Conservation (phyloP, 495 filamentous ascomycete genomes). For the Hypoxylon fuscum region DNA sequence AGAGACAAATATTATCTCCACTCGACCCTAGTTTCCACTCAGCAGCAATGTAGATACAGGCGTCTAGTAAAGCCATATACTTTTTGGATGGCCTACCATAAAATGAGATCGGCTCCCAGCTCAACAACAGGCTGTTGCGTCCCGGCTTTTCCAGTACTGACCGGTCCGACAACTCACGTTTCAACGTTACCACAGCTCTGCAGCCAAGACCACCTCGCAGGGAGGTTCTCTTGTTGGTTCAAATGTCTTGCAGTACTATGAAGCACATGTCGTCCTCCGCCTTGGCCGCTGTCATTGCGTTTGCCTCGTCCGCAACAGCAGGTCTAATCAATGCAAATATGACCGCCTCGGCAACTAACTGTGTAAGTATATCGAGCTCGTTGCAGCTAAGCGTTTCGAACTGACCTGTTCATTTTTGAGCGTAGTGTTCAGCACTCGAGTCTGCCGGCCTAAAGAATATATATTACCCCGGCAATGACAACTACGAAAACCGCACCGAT, state of each 20-base stretch:
- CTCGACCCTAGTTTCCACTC: not conserved
- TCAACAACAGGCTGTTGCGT: not conserved
- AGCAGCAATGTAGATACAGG: not conserved
- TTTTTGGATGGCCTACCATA: not conserved
- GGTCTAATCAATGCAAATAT: not conserved
- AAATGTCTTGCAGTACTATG: not conserved
- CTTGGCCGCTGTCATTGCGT: slow-evolving; percentile 5
- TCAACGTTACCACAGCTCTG: not conserved
- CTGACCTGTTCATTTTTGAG: not conserved
- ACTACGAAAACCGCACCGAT: slow-evolving; percentile 15
- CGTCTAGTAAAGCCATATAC: not conserved
- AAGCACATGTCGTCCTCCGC: not conserved
- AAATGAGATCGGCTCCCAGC: not conserved
- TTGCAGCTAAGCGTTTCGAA: not conserved
- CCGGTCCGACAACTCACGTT: slow-evolving; percentile 1
- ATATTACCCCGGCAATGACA: slow-evolving; percentile 5
- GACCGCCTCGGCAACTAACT: not conserved
- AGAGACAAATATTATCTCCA: not conserved
- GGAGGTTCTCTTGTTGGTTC: not conserved
- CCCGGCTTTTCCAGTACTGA: not conserved
- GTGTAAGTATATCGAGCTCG: not conserved
- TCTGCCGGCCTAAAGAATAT: slow-evolving; percentile 2
- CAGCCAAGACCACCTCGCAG: slow-evolving; percentile 5
- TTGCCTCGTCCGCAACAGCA: slow-evolving; percentile 1
- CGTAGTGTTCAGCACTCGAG: not conserved